These are phyloP conservation scores for Aspergillus coremiiformis DNA, from an alignment of 495 filamentous ascomycete genomes.

Conservation along the genomic window DNA sequence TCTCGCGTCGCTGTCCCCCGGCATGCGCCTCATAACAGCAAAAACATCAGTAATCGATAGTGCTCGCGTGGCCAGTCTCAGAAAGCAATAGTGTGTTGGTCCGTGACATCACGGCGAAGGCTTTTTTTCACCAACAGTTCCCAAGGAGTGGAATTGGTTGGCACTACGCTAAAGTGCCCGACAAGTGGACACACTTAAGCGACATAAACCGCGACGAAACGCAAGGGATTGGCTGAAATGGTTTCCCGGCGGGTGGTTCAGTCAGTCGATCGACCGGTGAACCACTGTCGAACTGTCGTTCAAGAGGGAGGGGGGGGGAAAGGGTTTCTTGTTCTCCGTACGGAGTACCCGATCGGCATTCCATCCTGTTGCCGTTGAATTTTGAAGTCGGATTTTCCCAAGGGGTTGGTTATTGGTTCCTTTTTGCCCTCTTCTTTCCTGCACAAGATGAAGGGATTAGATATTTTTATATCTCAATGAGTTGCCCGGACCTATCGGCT, in stretches of 20 bases:
- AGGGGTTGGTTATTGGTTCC: slow-evolving; percentile 7
- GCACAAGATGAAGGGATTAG: not conserved
- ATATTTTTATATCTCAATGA: not conserved
- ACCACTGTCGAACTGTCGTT: slow-evolving; percentile 6
- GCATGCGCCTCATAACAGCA: not conserved
- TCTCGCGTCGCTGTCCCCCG: not conserved
- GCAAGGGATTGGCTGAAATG: slow-evolving; percentile 13
- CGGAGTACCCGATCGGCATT: slow-evolving; percentile 9
- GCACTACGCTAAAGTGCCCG: not conserved
- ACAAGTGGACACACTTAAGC: slow-evolving; percentile 1
- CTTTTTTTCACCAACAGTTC: too few species aligned
- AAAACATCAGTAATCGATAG: slow-evolving; percentile 6
- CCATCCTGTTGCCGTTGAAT: slow-evolving; percentile 13
- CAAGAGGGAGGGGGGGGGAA: too few species aligned
- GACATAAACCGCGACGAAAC: slow-evolving; percentile 8
- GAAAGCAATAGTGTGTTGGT: slow-evolving; percentile 19
- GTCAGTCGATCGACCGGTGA: slow-evolving; percentile 5
- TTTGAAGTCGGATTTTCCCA: slow-evolving; percentile 7
- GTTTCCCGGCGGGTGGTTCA: slow-evolving; percentile 7
- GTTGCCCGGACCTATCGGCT: not conserved
- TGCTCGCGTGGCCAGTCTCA: slow-evolving; percentile 11
- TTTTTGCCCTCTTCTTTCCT: too few species aligned
- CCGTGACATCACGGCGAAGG: slow-evolving; percentile 17
- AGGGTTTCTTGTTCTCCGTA: not conserved
- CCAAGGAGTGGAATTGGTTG: not conserved